Base-by-base conservation (phyloP, 441 rosid species). In the Euphorbia corollata region DNA sequence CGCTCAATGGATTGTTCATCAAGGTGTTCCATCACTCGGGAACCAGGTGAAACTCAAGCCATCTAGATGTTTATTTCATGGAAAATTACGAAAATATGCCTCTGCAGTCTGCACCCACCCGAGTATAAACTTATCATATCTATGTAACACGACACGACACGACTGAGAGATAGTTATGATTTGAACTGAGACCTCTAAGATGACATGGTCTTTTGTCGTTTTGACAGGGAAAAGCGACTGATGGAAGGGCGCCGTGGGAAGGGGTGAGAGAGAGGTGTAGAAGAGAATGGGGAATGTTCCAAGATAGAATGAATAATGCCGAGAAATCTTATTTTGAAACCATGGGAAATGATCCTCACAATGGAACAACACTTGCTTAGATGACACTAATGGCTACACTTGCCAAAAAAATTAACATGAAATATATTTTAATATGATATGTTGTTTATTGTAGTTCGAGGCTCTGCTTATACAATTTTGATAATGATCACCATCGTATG, bases 1-100 rank as follows among this genome's bases (percentile, higher is more conserved):
- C 77, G 82, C 91, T 70, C 99, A 91, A 43, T 91, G 96, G 92
- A 85, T 94, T 59, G 76, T 89, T 67, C 99, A 94, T 79, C 93
- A 87, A 75, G 71, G 96, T 51, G 85, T 91, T 73, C 97, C 96
- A 56, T 82, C 99, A 50, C 96, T 94, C 0, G 96, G 97, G 67
- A 87, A 81, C 81, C 97, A 94, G 91, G 99, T 94, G 80, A 19
- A 63, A 66, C 66, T 1, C 10, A 41, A 9, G 43, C 47, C 71
- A 68, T 19, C 20, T 51, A 48, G 53, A 7, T 45, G 50, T 12
- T 45, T 9, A 27, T 41, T 41, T 41, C 47, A 45, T 10, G 6
- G n/a, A 45, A 13, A 11, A 45, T 45, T 2, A 41, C 13, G 10
- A 41, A 41, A 41, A 41, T 41, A 11, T 8, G 4, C 9, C n/a